Conservation (phyloP, 805 yeast genomes). For the Yamadazyma phyllophila region DNA sequence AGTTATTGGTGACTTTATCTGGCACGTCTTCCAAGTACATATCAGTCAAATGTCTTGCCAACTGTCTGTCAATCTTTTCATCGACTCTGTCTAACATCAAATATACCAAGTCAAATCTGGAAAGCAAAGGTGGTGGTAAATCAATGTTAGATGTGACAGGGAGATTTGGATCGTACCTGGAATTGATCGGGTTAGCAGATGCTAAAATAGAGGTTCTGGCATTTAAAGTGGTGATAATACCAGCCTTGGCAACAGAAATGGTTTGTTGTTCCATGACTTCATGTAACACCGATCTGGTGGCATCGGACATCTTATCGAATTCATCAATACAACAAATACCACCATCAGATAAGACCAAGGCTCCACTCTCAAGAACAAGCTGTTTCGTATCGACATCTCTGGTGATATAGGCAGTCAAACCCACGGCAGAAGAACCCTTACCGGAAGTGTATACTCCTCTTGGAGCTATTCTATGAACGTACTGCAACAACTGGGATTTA, state of each 20-base stretch:
- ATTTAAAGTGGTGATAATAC: conserved; percentile 93
- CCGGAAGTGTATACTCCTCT: conserved; percentile 98
- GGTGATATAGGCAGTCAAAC: conserved; percentile 95
- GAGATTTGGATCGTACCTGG: conserved; percentile 89
- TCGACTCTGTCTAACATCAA: conserved; percentile 90
- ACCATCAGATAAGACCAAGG: conserved; percentile 93
- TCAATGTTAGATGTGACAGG: conserved; percentile 96
- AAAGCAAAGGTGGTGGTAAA: conserved; percentile 90
- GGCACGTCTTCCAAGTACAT: conserved; percentile 90
- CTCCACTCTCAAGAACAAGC: conserved; percentile 92
- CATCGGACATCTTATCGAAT: conserved; percentile 94
- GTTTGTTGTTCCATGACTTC: conserved; percentile 99
- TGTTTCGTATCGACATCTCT: conserved; percentile 93
- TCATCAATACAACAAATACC: conserved; percentile 99
- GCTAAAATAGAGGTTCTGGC: conserved; percentile 96
- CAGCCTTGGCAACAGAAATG: conserved; percentile 96
- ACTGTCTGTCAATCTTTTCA: conserved; percentile 74
- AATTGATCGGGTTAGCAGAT: conserved; percentile 95
- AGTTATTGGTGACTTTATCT: conserved; percentile 62
- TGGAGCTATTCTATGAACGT: conserved; percentile 96
- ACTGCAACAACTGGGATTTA: conserved; percentile 89
- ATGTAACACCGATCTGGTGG: conserved; percentile 91
- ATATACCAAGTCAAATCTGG: conserved; percentile 93
- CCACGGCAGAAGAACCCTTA: conserved; percentile 98
- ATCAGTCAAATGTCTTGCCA: conserved; percentile 87